phyloP scores from a whole-genome alignment of 257 asterid genomes.

The Schizonepeta tenuifolia region DNA sequence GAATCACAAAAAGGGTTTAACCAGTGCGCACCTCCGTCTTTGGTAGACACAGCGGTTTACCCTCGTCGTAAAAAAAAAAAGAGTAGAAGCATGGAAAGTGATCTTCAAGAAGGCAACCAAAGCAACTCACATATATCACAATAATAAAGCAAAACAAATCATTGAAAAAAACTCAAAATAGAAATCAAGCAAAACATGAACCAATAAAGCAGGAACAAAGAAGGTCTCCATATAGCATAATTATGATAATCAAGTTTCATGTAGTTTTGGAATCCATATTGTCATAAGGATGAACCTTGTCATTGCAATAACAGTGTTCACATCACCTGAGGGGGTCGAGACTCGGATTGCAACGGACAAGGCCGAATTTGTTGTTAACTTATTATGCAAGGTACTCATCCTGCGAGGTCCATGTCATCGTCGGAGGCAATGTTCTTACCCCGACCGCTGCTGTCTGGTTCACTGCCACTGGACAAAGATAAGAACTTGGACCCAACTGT shows the following conservation, averaged over 20 bases:
- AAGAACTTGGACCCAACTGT: constrained; percentile 28
- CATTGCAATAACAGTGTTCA: constrained; percentile 15
- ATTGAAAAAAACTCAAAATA: not conserved
- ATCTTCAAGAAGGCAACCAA: not conserved
- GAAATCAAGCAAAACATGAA: not conserved
- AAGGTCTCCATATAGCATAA: constrained; percentile 3
- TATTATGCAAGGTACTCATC: constrained; percentile 23
- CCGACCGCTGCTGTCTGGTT: constrained; percentile 27
- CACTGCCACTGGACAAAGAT: constrained; percentile 28
- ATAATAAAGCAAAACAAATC: not conserved
- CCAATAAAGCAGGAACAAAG: not conserved
- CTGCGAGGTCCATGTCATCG: constrained; percentile 55
- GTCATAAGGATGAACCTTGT: constrained; percentile 11
- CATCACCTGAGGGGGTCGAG: not conserved
- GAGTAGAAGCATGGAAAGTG: not conserved
- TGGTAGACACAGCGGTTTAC: too few species aligned
- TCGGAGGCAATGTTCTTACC: constrained; percentile 24
- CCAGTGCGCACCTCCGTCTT: too few species aligned
- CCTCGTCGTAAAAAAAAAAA: too few species aligned
- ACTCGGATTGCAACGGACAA: constrained; percentile 15
- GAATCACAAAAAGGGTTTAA: not conserved
- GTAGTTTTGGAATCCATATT: constrained; percentile 4
- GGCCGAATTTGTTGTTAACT: not conserved
- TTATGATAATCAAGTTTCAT: constrained; percentile 5
- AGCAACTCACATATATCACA: not conserved